Evolutionary conservation across 2,329 filamentous ascomycete genomes (phyloP), one percentile per base, ranked within the genome.

Genomic region (Pseudogymnoascus sp.): DNA sequence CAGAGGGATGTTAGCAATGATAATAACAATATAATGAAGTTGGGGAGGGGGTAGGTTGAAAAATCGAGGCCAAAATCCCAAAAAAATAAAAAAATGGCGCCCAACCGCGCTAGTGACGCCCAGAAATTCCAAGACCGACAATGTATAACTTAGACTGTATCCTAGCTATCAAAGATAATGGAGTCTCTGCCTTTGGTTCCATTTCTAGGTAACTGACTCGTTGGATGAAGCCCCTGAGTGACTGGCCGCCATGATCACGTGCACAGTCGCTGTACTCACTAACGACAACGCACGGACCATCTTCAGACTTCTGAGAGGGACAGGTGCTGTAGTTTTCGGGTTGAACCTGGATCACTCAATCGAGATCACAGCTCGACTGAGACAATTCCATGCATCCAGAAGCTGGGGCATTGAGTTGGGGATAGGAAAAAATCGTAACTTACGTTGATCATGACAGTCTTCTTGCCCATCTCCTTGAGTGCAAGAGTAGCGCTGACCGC

Each of bases 371-470:
- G 13, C 44, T n/a, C 21, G 11, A 47, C 63, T 69, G 19, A 59
- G 44, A 10, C n/a, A 13, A 10, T 31, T 24, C 26, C n/a, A 33
- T 19, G 8, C 26, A 2, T 38, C 61, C 29, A 24, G 24, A 24
- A 47, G 60, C 61, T 31, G 35, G 40, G n/a, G 21, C 26, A 63
- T 61, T 26, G 61, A 38, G 64, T 61, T 19, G 60, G 40, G 35
- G 44, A 38, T 59, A 63, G 26, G 16, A 29, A 10, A 50, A 50
- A 50, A 59, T 33, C 5, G 29, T 63, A 63, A 77, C 80, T 81
- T 77, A 84, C 81, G 72, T 97, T 97, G 72, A 99, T 95, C 91
- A 97, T 96, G 64, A 96, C 86, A 31, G 95, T 97, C 86, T 97
- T 97, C 82, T 96, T 89, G 69, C 92, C 93, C 82, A 96, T 91